These are phyloP conservation scores for Metarhizium anisopliae DNA, from an alignment of 2,329 filamentous ascomycete species.

Conservation along the genomic window DNA sequence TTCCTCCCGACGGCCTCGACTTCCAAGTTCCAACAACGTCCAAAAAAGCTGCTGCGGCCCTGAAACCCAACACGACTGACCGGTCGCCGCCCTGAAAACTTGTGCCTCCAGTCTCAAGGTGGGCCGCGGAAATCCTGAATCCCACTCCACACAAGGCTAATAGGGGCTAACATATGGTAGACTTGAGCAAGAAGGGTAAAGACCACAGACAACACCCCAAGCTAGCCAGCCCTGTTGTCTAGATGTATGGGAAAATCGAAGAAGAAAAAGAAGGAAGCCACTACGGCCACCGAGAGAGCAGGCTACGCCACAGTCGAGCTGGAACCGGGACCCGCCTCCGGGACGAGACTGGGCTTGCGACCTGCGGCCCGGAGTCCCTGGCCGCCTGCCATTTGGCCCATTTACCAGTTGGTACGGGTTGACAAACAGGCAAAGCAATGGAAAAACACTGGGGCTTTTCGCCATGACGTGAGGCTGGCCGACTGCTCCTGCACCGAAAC, in stretches of 20 bases:
- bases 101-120: not conserved
- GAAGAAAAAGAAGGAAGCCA: not conserved
- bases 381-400: not conserved
- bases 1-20: too few relatives aligned
- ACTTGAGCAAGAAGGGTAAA: not conserved
- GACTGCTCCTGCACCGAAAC: not conserved
- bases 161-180: not conserved
- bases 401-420: not conserved
- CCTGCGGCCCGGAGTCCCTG: too few relatives aligned
- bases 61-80: not conserved
- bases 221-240: not conserved
- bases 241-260: not conserved
- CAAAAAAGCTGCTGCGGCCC: too few relatives aligned
- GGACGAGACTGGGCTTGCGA: not conserved
- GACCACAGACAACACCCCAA: not conserved
- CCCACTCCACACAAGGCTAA: too few relatives aligned
- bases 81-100: not conserved
- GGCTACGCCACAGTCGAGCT: slow-evolving; percentile 3
- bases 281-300: not conserved
- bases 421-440: not conserved
- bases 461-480: not conserved
- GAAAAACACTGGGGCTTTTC: not conserved
- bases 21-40: too few relatives aligned
- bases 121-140: not conserved
- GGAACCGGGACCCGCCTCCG: not conserved